Percentiles rank a stretch among this genome's conserved stretches.
Evolutionary conservation across 805 yeast genomes (phyloP).

Genomic region (Suhomyces kilbournensis): DNA sequence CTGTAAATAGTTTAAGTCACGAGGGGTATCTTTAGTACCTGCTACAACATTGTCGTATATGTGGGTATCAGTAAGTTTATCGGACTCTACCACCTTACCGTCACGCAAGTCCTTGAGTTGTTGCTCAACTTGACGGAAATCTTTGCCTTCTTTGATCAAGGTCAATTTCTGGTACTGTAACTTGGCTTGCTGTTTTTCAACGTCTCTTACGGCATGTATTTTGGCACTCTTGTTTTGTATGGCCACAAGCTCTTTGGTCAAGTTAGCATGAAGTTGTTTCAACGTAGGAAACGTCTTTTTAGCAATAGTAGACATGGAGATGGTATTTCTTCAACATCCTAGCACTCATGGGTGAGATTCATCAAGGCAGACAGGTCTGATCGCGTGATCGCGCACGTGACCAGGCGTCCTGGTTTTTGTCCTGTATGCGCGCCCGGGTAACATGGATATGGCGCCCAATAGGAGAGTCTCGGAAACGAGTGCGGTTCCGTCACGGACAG

Average conservation of each 20-base stretch:
- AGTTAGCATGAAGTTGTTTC: constrained; percentile 17
- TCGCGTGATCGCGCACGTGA: too few species aligned
- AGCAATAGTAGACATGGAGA: constrained; percentile 1
- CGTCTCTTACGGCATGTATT: constrained; percentile 37
- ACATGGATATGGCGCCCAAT: background rate
- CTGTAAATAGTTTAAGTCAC: constrained; percentile 38
- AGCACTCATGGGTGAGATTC: background rate
- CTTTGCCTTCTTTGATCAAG: constrained; percentile 32
- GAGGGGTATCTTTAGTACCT: constrained; percentile 13
- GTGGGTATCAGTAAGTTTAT: constrained; percentile 3
- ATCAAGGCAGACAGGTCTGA: too few species aligned
- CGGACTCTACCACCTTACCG: constrained; percentile 7
- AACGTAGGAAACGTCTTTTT: constrained; percentile 9
- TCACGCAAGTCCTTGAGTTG: constrained; percentile 14
- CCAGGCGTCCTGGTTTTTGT: too few species aligned
- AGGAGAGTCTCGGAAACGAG: background rate
- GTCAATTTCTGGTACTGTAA: constrained; percentile 50
- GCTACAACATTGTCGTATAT: background rate
- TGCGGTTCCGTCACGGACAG: constrained; percentile 1
- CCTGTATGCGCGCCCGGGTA: background rate
- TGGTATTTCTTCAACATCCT: background rate
- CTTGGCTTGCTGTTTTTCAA: constrained; percentile 45
- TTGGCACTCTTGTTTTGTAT: constrained; percentile 35
- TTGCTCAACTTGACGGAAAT: constrained; percentile 33
- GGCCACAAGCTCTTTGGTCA: constrained; percentile 39